Evolutionary conservation across 306 rosid genomes (phyloP).

Genomic region (Quercus robur): DNA sequence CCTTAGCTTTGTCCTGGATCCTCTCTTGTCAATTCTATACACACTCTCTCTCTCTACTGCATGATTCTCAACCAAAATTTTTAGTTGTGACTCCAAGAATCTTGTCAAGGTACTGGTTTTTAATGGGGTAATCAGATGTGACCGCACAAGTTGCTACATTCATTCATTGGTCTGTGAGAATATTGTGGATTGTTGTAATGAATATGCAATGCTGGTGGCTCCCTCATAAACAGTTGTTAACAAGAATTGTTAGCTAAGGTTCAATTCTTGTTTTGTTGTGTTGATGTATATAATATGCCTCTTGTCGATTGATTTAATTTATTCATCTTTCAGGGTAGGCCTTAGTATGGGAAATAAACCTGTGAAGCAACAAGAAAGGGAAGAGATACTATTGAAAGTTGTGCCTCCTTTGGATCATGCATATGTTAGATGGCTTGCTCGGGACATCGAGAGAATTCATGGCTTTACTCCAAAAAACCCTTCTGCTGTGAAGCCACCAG

Average conservation of each 20-base stretch:
- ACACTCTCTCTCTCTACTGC: background rate
- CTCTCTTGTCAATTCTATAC: background rate
- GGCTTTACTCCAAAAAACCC: conserved; percentile 47
- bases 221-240: background rate
- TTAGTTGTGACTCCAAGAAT: background rate
- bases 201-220: background rate
- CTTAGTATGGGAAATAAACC: conserved; percentile 64
- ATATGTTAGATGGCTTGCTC: conserved; percentile 52
- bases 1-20: background rate
- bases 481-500: conserved; percentile 59
- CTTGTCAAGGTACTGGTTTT: background rate
- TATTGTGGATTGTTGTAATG: background rate
- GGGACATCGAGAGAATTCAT: conserved; percentile 56
- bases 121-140: background rate
- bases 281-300: background rate
- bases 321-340: background rate
- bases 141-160: background rate
- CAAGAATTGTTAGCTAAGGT: background rate
- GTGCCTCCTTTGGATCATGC: conserved; percentile 68
- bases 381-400: conserved; percentile 44
- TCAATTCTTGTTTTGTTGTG: background rate
- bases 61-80: background rate
- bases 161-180: no score
- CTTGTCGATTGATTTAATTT: background rate
- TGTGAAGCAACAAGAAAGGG: conserved; percentile 50